A percentile compares a stretch with the other conserved stretches of the same genome.
phyloP scores from a whole-genome alignment of 1,284 basidiomycete species.

The Erythrobasidium hasegawianum region DNA sequence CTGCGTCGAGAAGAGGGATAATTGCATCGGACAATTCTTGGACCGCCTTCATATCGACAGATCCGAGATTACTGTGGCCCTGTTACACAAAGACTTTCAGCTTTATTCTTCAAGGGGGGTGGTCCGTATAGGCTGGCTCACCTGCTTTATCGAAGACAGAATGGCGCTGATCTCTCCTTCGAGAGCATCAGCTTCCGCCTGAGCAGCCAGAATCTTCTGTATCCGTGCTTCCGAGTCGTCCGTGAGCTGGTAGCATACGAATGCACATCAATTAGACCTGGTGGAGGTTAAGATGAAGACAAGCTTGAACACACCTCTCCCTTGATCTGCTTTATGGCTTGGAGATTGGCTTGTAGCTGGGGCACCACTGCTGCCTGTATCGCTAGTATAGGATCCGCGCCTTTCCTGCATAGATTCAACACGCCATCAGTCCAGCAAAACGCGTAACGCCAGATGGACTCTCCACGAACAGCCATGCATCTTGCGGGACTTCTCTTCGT shows the following conservation, averaged over 20 bases:
- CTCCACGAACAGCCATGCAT: constrained; percentile 35
- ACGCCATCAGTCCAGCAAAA: too few relatives aligned
- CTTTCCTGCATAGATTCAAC: constrained; percentile 15
- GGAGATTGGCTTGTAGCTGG: constrained; percentile 19
- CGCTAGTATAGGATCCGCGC: constrained; percentile 19
- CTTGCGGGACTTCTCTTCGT: constrained; percentile 21
- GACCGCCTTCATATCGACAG: constrained; percentile 17
- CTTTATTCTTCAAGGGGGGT: too few relatives aligned
- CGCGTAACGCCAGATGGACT: too few relatives aligned
- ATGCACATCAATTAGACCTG: not conserved
- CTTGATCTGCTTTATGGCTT: not conserved
- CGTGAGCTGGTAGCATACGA: not conserved
- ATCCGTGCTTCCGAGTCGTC: not conserved
- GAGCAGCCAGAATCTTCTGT: not conserved
- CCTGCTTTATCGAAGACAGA: constrained; percentile 23
- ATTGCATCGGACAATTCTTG: constrained; percentile 12
- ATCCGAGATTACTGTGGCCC: constrained; percentile 12
- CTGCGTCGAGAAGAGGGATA: constrained; percentile 16
- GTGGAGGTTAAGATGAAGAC: not conserved
- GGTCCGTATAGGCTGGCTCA: too few relatives aligned
- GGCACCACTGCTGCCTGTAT: constrained; percentile 21
- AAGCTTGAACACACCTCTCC: constrained; percentile 6
- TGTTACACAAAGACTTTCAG: too few relatives aligned
- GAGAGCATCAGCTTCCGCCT: constrained; percentile 18
- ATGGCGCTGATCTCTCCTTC: constrained; percentile 21